A percentile compares a stretch with the other conserved stretches of the same genome.
These are phyloP conservation scores for Calendula officinalis DNA, from an alignment of 129 eudicot genomes.

Conservation along the genomic window DNA sequence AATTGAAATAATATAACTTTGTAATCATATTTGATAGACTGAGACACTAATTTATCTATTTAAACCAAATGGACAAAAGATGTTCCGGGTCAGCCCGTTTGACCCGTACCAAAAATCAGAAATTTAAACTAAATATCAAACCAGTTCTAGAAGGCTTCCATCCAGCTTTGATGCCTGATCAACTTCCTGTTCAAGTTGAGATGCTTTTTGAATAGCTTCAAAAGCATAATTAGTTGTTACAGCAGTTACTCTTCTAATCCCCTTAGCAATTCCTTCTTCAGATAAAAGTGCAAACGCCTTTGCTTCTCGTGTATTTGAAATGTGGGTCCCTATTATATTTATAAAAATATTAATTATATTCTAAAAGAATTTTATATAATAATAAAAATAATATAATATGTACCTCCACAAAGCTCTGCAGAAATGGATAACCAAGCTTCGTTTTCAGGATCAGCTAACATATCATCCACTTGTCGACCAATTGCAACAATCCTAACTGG, in stretches of 20 bases:
- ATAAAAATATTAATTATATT: neutral
- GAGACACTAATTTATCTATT: no score
- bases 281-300: constrained; percentile 87
- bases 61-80: no score
- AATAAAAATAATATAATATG: neutral
- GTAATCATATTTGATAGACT: no score
- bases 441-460: constrained; percentile 73
- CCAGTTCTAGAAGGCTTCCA: constrained; percentile 83
- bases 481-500: constrained; percentile 90
- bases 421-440: constrained; percentile 78
- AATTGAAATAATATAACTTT: no score
- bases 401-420: constrained; percentile 94
- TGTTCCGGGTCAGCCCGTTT: no score
- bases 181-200: constrained; percentile 71
- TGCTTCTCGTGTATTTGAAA: constrained; percentile 87
- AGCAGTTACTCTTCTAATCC: constrained; percentile 91
- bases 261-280: constrained; percentile 97
- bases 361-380: neutral
- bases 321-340: constrained; percentile 68
- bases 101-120: no score
- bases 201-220: constrained; percentile 63
- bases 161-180: constrained; percentile 64
- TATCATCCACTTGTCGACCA: constrained; percentile 80
- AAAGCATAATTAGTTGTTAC: constrained; percentile 77
- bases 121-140: constrained; percentile 17